These are phyloP conservation scores for Aspergillus homomorphus DNA, from an alignment of 495 filamentous ascomycete genomes.

Conservation along the genomic window DNA sequence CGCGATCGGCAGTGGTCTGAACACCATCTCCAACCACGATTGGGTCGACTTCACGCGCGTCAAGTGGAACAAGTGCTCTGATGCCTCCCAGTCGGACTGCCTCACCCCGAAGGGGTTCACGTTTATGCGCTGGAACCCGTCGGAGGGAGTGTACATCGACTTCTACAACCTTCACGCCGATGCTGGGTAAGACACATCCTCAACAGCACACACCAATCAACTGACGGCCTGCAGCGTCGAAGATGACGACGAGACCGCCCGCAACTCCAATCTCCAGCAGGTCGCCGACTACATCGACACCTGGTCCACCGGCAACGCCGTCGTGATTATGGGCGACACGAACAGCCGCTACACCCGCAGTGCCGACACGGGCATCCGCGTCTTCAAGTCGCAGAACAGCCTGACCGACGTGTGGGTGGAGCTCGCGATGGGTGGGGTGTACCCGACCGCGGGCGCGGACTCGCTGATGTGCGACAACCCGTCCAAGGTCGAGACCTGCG, in stretches of 20 bases:
- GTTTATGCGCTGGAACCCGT: constrained; percentile 51
- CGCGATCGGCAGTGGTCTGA: constrained; percentile 58
- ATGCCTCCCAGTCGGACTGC: constrained; percentile 53
- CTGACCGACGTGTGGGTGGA: constrained; percentile 54
- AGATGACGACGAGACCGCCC: constrained; percentile 43
- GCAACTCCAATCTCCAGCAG: constrained; percentile 54
- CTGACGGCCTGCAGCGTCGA: constrained; percentile 27
- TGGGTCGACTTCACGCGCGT: constrained; percentile 54
- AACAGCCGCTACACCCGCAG: constrained; percentile 56
- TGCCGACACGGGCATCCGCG: constrained; percentile 43
- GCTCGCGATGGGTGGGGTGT: constrained; percentile 39
- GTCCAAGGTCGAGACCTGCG: constrained; percentile 46
- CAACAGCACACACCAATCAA: neutral
- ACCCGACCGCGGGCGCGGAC: constrained; percentile 39
- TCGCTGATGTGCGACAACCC: constrained; percentile 48
- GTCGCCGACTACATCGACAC: constrained; percentile 51
- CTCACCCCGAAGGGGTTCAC: constrained; percentile 65
- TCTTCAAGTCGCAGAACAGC: constrained; percentile 42
- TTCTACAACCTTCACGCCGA: constrained; percentile 63
- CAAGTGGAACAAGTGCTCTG: constrained; percentile 56
- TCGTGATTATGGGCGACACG: constrained; percentile 57
- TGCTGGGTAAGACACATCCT: constrained; percentile 40
- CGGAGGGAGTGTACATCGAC: constrained; percentile 51
- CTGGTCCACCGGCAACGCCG: constrained; percentile 53
- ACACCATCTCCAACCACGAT: constrained; percentile 54